A percentile compares a stretch with the other conserved stretches of the same genome.
Conservation (phyloP, 2,329 filamentous ascomycete species). For the Stromatinia cepivora region DNA sequence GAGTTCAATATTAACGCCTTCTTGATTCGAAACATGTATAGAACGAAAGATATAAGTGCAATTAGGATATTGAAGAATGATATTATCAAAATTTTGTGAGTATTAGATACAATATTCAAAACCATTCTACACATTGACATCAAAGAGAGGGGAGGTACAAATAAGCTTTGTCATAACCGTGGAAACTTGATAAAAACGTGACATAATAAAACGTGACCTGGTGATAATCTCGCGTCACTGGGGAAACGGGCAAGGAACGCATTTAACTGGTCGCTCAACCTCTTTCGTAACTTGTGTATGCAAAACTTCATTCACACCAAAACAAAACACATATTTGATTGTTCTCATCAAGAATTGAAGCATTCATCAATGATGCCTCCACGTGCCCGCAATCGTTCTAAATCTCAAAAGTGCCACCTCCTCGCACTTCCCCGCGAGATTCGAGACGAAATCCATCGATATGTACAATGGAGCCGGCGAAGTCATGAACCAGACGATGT, state of each 20-base stretch:
- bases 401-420: not conserved
- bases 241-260: not conserved
- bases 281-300: not conserved
- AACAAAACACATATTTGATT: not conserved
- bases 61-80: not conserved
- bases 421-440: slow-evolving; percentile 4
- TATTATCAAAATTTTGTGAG: not conserved
- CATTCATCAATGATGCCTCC: not conserved
- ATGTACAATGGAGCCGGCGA: not conserved
- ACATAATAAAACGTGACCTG: not conserved
- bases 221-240: not conserved
- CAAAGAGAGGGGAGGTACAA: not conserved
- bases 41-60: not conserved
- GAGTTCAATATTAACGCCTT: not conserved
- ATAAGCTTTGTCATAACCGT: not conserved
- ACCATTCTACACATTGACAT: not conserved
- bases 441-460: not conserved
- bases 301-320: not conserved
- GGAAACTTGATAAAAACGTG: not conserved
- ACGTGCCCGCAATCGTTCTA: not conserved
- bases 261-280: not conserved
- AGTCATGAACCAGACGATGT: not conserved
- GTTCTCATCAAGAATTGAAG: not conserved
- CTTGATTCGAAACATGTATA: not conserved
- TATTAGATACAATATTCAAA: not conserved